Evolutionary conservation across 1,284 basidiomycete genomes (phyloP).

Genomic region (Farysia itapuensis): DNA sequence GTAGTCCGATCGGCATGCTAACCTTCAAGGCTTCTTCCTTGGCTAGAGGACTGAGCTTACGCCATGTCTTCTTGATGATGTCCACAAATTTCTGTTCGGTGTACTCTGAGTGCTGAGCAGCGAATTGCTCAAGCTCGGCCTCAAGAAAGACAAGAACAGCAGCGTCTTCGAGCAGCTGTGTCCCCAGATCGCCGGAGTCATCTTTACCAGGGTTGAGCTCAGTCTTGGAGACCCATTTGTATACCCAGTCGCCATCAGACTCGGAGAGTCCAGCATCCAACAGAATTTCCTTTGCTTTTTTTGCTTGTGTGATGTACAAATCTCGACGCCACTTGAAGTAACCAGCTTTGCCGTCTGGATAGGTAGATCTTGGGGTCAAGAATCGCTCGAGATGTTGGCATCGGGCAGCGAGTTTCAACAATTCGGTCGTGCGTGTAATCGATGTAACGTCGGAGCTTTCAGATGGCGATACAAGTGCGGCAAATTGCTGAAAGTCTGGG

Average conservation of each 20-base stretch:
- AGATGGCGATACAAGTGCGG: constrained; percentile 10
- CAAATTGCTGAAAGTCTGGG: constrained; percentile 15
- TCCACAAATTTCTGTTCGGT: constrained; percentile 49
- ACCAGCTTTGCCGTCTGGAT: constrained; percentile 55
- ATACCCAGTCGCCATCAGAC: constrained; percentile 32
- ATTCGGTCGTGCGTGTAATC: constrained; percentile 11
- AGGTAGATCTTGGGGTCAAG: constrained; percentile 40
- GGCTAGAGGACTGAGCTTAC: constrained; percentile 45
- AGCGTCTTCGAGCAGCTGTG: constrained; percentile 53
- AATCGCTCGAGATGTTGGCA: constrained; percentile 58
- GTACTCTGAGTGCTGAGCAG: constrained; percentile 41
- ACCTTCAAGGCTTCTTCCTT: constrained; percentile 51
- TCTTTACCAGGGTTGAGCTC: constrained; percentile 44
- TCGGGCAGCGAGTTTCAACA: constrained; percentile 49
- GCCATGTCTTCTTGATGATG: constrained; percentile 56
- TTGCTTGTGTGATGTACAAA: constrained; percentile 50
- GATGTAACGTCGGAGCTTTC: constrained; percentile 10
- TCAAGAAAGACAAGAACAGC: constrained; percentile 55
- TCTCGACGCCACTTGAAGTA: constrained; percentile 55
- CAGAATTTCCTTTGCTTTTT: constrained; percentile 41
- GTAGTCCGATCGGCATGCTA: constrained; percentile 47
- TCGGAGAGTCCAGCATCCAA: constrained; percentile 27
- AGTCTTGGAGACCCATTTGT: constrained; percentile 52
- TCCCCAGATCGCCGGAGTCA: constrained; percentile 32
- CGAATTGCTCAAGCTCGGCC: constrained; percentile 47